These are phyloP conservation scores for Leccinum uliginosum DNA, from an alignment of 768 basidiomycete species.

Conservation along the genomic window DNA sequence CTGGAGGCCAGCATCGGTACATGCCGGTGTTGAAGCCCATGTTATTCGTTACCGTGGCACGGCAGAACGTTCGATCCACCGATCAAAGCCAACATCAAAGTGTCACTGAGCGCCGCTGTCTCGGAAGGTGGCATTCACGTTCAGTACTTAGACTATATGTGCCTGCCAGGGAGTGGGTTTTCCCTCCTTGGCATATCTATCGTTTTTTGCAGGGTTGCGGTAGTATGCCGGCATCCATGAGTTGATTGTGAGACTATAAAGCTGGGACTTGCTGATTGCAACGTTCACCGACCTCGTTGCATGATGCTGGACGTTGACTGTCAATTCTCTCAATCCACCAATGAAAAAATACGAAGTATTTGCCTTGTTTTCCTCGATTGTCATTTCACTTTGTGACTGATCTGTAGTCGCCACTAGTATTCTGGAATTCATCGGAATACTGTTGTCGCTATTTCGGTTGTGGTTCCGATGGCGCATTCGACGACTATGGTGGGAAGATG, in stretches of 20 bases:
- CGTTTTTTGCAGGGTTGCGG: neutral
- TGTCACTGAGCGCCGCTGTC: neutral
- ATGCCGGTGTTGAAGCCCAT: neutral
- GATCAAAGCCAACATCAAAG: neutral
- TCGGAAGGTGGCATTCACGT: neutral
- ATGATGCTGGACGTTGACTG: conserved; percentile 5
- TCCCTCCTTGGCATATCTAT: neutral
- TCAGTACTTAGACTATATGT: neutral
- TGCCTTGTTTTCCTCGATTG: neutral
- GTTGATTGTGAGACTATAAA: conserved; percentile 1
- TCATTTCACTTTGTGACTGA: conserved; percentile 3
- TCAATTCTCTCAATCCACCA: conserved; percentile 11
- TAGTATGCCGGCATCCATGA: neutral
- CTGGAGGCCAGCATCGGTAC: conserved; percentile 26
- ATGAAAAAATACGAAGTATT: conserved; percentile 11
- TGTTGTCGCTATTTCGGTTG: conserved; percentile 15
- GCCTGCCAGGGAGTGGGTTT: neutral
- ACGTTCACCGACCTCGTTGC: neutral
- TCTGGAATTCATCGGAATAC: conserved; percentile 11
- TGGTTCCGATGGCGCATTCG: conserved; percentile 14
- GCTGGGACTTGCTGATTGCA: neutral
- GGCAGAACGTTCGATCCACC: neutral
- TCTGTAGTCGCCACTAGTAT: conserved; percentile 5
- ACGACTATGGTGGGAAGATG: conserved; percentile 24
- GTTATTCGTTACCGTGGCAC: neutral